These are phyloP conservation scores for Monosporascus sp. DNA, from an alignment of 2,329 filamentous ascomycete genomes.

Conservation along the genomic window DNA sequence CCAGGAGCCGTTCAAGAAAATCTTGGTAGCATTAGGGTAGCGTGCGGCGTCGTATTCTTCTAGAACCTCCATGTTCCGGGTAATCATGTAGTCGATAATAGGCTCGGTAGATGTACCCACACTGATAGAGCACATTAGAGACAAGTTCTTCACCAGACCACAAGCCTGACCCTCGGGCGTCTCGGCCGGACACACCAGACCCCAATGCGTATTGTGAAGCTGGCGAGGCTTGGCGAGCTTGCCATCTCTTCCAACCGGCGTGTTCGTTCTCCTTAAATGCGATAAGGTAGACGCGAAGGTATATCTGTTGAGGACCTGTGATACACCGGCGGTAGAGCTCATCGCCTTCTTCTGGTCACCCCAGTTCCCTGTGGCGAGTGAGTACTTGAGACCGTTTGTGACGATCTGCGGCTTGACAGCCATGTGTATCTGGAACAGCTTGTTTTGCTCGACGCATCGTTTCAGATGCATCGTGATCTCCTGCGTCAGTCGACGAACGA, in stretches of 20 bases:
- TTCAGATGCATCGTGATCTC: constrained; percentile 90
- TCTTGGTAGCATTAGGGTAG: constrained; percentile 90
- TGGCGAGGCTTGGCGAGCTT: constrained; percentile 98
- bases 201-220: constrained; percentile 98
- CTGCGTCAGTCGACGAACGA: constrained; percentile 85
- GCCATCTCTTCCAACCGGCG: constrained; percentile 93
- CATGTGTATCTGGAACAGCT: constrained; percentile 84
- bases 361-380: constrained; percentile 96
- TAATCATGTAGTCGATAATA: constrained; percentile 92
- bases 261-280: constrained; percentile 95
- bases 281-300: constrained; percentile 95
- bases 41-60: constrained; percentile 87
- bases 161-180: constrained; percentile 98
- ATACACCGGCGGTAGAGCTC: constrained; percentile 92
- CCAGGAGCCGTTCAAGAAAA: constrained; percentile 98
- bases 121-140: constrained; percentile 97
- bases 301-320: constrained; percentile 95
- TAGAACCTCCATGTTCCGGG: constrained; percentile 90
- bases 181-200: constrained; percentile 92
- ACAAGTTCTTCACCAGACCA: constrained; percentile 95
- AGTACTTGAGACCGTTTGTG: constrained; percentile 93
- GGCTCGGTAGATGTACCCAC: constrained; percentile 88
- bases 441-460: constrained; percentile 82
- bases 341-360: constrained; percentile 98
- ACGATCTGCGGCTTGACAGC: constrained; percentile 89